Conservation (phyloP, 352 stramenopile genomes). For the Pythium pyrilobum region DNA sequence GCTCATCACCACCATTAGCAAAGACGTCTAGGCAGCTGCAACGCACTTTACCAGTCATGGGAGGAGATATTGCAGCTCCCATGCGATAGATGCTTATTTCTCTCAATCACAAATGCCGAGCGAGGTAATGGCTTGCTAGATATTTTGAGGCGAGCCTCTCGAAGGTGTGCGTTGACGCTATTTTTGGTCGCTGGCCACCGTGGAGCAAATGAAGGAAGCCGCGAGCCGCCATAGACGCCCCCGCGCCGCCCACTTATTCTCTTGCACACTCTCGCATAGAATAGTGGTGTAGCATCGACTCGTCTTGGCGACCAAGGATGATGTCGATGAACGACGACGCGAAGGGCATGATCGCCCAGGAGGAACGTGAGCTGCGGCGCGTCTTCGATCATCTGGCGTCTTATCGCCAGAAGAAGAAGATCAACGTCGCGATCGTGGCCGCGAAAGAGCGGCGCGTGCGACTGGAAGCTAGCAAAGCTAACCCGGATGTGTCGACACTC, state of each 20-base stretch:
- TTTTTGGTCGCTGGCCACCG: too few relatives aligned
- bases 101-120: too few relatives aligned
- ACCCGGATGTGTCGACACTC: slow-evolving; percentile 66
- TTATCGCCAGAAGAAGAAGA: slow-evolving; percentile 86
- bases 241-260: neutral
- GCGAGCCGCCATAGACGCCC: too few relatives aligned
- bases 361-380: slow-evolving; percentile 92
- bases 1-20: slow-evolving; percentile 52
- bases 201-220: too few relatives aligned
- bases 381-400: slow-evolving; percentile 94
- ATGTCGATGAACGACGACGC: slow-evolving; percentile 69
- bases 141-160: too few relatives aligned
- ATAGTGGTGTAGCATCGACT: too few relatives aligned
- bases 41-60: neutral
- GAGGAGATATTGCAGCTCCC: neutral
- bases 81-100: too few relatives aligned
- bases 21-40: slow-evolving; percentile 11
- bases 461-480: slow-evolving; percentile 53
- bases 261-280: neutral
- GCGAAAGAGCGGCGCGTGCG: slow-evolving; percentile 55
- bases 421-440: slow-evolving; percentile 30
- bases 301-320: slow-evolving; percentile 24
- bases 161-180: too few relatives aligned
- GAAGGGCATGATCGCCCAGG: slow-evolving; percentile 90
- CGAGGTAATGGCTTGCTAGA: neutral